These are phyloP conservation scores for Corynespora cassiicola DNA, from an alignment of 2,329 filamentous ascomycete species.

Conservation along the genomic window DNA sequence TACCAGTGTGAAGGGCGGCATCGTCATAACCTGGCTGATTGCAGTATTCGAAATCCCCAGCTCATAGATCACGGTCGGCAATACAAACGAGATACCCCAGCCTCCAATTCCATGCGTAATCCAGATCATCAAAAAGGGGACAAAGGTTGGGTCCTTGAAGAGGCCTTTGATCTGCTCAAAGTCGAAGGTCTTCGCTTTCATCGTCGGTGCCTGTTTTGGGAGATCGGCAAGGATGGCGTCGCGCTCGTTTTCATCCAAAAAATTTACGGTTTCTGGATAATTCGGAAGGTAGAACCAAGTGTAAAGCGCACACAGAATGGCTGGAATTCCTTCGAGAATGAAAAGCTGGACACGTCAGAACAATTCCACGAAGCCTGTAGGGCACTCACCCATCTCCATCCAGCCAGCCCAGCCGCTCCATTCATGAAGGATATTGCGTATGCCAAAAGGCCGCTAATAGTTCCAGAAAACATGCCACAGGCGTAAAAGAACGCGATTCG, in stretches of 20 bases:
- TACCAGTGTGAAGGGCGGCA: constrained; percentile 27
- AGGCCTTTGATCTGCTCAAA: constrained; percentile 20
- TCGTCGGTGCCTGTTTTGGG: constrained; percentile 27
- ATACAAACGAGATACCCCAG: constrained; percentile 29
- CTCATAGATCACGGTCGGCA: constrained; percentile 28
- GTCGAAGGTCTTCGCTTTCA: constrained; percentile 29
- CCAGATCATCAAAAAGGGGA: constrained; percentile 32
- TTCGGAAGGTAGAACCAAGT: constrained; percentile 28
- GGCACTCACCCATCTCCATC: constrained; percentile 37
- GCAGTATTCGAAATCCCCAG: constrained; percentile 25
- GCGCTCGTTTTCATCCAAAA: constrained; percentile 23
- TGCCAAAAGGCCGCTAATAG: constrained; percentile 65
- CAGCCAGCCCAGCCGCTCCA: constrained; percentile 50
- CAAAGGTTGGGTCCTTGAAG: constrained; percentile 24
- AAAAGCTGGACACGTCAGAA: constrained; percentile 19
- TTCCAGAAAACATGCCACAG: constrained; percentile 61
- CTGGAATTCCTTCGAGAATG: constrained; percentile 28
- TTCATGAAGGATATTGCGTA: constrained; percentile 66
- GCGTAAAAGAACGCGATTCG: constrained; percentile 64
- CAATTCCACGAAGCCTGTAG: background rate
- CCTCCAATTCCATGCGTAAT: constrained; percentile 29
- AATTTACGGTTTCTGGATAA: constrained; percentile 23
- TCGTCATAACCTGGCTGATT: constrained; percentile 29
- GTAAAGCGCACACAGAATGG: constrained; percentile 19
- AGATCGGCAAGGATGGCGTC: constrained; percentile 22